phyloP scores from a whole-genome alignment of 129 eudicot genomes.

The Tagetes erecta region DNA sequence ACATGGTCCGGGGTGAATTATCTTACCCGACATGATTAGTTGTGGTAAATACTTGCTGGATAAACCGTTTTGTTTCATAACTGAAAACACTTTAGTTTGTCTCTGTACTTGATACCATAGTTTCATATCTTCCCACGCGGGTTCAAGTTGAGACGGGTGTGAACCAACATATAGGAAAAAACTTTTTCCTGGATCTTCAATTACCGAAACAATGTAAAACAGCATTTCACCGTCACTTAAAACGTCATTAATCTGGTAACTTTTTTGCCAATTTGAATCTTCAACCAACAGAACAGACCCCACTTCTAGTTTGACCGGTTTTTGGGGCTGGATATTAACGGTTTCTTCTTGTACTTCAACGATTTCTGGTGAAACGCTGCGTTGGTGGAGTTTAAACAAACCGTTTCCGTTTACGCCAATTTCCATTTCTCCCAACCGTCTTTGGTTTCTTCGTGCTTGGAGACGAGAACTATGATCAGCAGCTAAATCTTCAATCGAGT shows the following conservation, averaged over 20 bases:
- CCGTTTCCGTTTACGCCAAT: conserved; percentile 66
- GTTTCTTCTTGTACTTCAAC: conserved; percentile 90
- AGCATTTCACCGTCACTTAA: conserved; percentile 56
- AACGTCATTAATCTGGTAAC: conserved; percentile 65
- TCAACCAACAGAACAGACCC: conserved; percentile 75
- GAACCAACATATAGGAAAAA: conserved; percentile 79
- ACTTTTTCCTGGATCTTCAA: conserved; percentile 63
- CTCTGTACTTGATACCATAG: conserved; percentile 98
- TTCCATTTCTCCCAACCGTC: conserved; percentile 70
- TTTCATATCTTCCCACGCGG: conserved; percentile 96
- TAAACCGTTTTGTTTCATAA: conserved; percentile 86
- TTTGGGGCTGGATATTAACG: conserved; percentile 41
- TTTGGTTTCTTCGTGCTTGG: conserved; percentile 77
- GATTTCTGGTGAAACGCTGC: conserved; percentile 78
- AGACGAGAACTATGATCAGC: conserved; percentile 97
- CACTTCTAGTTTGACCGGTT: conserved; percentile 59
- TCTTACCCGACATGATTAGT: conserved; percentile 67
- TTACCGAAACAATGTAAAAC: conserved; percentile 55
- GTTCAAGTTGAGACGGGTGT: conserved; percentile 90
- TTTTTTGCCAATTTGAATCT: conserved; percentile 65
- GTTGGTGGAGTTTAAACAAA: conserved; percentile 60
- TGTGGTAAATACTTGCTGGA: conserved; percentile 84
- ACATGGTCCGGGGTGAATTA: conserved; percentile 75
- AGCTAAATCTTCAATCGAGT: conserved; percentile 88
- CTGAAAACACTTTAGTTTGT: conserved; percentile 81